phyloP scores from a whole-genome alignment of 305 asterid species.

The Nicotiana rustica region DNA sequence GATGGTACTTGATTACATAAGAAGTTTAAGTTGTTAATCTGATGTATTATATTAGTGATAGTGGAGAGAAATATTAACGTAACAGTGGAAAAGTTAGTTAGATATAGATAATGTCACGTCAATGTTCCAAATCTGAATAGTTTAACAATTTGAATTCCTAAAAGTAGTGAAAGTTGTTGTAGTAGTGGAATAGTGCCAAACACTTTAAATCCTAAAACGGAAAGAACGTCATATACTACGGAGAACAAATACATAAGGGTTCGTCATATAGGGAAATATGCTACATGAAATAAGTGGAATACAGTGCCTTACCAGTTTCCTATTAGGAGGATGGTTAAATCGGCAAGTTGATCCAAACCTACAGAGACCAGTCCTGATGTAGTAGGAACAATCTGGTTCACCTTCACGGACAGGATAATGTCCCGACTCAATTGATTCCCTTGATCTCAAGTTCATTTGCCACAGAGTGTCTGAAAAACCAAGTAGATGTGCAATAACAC shows the following conservation, averaged over 20 bases:
- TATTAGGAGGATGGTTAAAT: slow-evolving; percentile 91
- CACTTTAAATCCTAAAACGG: not conserved
- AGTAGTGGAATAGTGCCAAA: not conserved
- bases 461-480: slow-evolving; percentile 74
- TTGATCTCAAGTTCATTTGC: slow-evolving; percentile 80
- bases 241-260: not conserved
- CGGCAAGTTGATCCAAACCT: slow-evolving; percentile 94
- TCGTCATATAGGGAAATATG: not conserved
- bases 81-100: not conserved
- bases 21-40: too few relatives aligned
- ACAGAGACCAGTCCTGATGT: slow-evolving; percentile 95
- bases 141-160: not conserved
- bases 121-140: not conserved
- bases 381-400: slow-evolving; percentile 95
- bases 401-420: slow-evolving; percentile 93
- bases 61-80: not conserved
- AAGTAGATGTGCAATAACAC: slow-evolving; percentile 13
- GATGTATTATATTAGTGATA: not conserved
- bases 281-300: slow-evolving; percentile 8
- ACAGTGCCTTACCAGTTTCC: slow-evolving; percentile 73
- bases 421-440: slow-evolving; percentile 77
- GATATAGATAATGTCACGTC: not conserved
- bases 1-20: not conserved
- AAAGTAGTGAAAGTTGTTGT: not conserved
- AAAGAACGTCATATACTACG: not conserved